These are phyloP conservation scores for Triticum turgidum DNA, from an alignment of 176 grass and related monocot species.

Conservation along the genomic window DNA sequence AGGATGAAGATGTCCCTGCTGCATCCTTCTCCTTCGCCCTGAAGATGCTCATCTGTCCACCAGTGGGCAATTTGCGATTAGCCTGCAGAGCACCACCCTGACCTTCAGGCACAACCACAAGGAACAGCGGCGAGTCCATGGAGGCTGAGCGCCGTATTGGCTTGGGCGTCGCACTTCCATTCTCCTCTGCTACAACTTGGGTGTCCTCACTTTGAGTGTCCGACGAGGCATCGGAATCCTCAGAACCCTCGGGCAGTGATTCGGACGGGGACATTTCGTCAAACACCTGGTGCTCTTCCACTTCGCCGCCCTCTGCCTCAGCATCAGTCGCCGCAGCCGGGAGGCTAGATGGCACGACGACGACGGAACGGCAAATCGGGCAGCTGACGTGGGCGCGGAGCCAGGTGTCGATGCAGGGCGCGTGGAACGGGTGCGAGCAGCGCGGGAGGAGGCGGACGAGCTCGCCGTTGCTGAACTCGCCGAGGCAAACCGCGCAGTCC, in stretches of 20 bases:
- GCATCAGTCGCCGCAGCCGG: not conserved
- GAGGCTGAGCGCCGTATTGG: constrained; percentile 46
- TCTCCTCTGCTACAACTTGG: not conserved
- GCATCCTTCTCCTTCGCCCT: constrained; percentile 37
- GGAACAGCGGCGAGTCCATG: constrained; percentile 50
- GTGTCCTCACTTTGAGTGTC: constrained; percentile 27
- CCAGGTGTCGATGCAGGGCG: constrained; percentile 84
- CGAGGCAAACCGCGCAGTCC: constrained; percentile 80
- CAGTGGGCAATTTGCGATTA: constrained; percentile 26
- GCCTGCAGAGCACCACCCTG: not conserved
- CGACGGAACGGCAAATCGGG: constrained; percentile 62
- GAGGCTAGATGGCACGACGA: constrained; percentile 31
- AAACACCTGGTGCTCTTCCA: constrained; percentile 16
- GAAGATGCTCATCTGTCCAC: constrained; percentile 27
- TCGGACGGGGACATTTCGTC: constrained; percentile 40
- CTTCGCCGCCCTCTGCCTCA: not conserved
- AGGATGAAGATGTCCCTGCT: constrained; percentile 32
- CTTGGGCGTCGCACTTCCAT: not conserved
- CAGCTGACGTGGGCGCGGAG: constrained; percentile 77
- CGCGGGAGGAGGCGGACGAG: constrained; percentile 73
- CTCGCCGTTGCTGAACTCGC: constrained; percentile 73
- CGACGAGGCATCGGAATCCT: constrained; percentile 25
- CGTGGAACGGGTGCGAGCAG: constrained; percentile 73
- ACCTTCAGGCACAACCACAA: constrained; percentile 32
- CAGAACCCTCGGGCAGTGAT: constrained; percentile 23